Conservation (phyloP, 2,329 filamentous ascomycete genomes). For the Leptographium wingfieldii region DNA sequence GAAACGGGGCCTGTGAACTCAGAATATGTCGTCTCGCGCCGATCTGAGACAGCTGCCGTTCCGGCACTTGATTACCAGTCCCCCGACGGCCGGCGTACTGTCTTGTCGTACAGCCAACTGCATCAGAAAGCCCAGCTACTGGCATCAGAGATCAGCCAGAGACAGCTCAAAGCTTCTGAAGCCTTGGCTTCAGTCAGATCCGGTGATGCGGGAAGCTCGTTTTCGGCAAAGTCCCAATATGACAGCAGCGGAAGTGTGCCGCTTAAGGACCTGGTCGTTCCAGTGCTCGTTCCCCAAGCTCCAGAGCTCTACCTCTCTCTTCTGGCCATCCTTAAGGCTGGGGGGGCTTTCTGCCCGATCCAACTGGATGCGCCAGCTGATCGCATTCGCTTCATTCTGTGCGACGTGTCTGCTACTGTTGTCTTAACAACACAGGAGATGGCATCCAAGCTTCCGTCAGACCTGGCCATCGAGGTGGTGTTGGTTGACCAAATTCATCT, state of each 20-base stretch:
- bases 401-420: conserved; percentile 60
- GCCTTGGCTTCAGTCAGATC: too few relatives aligned
- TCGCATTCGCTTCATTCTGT: conserved; percentile 64
- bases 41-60: not conserved
- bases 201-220: too few relatives aligned
- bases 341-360: conserved; percentile 76
- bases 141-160: conserved; percentile 34
- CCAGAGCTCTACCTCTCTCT: conserved; percentile 66
- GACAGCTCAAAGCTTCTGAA: not conserved
- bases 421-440: conserved; percentile 50
- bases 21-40: not conserved
- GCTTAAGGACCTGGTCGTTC: conserved; percentile 41
- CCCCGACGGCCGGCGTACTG: conserved; percentile 28
- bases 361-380: conserved; percentile 67
- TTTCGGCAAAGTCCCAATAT: not conserved
- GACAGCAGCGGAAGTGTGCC: not conserved
- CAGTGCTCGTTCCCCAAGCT: conserved; percentile 66
- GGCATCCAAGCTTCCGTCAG: conserved; percentile 24
- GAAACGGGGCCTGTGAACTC: conserved; percentile 12
- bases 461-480: conserved; percentile 22
- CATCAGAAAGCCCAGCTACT: conserved; percentile 44
- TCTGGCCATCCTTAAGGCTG: conserved; percentile 66
- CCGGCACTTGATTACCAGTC: conserved; percentile 53
- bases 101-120: conserved; percentile 49
- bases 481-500: conserved; percentile 18